Base-by-base conservation (phyloP, 2,329 filamentous ascomycete genomes). In the Exserohilum rostratum region DNA sequence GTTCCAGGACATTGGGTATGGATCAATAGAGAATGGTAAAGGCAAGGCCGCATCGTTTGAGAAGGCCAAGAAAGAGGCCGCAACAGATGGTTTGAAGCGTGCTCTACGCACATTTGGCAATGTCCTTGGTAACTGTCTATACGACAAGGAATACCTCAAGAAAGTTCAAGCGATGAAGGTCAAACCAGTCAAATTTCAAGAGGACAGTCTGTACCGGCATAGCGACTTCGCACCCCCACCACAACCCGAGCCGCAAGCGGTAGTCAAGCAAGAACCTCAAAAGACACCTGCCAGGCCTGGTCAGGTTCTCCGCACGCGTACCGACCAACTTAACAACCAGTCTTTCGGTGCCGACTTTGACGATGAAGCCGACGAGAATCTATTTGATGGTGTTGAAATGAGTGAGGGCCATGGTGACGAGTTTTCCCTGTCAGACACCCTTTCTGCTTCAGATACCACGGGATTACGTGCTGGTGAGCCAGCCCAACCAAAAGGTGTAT, bases 61-160 rank as follows among this genome's bases (percentile, higher is more conserved):
- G 74, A 99, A 99, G 77, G 93, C 95, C 1, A 99, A 98, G 80
- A 99, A 99, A 75, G 93, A 98, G 79, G 96, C 91, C 6, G 96
- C 92, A 2, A 98, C 96, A 9, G 95, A 99, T 77, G 95, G 87
- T 1, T 73, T 99, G 71, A 99, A 99, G 77, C 85, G 95, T 62
- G 87, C 95, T 1, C 73, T 99, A 68, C 85, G 93, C 55, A 97
- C 87, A 60, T 99, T 99, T 76, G 95, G 95, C 55, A 98, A 98
- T 67, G 89, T 98, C 13, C 81, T 99, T 50, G 95, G 95, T n/a
- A 99, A 98, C 72, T 99, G 95, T 80, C 87, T 99, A 55, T 98
- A 99, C 77, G 95, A 99, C 78, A 96, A 97, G 76, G 88, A 93
- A 57, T 99, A 96, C 72, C 81, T 99, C 52, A 83, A 87, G 47